These are phyloP conservation scores for Jaapia argillacea DNA, from an alignment of 768 basidiomycete genomes.

Conservation along the genomic window DNA sequence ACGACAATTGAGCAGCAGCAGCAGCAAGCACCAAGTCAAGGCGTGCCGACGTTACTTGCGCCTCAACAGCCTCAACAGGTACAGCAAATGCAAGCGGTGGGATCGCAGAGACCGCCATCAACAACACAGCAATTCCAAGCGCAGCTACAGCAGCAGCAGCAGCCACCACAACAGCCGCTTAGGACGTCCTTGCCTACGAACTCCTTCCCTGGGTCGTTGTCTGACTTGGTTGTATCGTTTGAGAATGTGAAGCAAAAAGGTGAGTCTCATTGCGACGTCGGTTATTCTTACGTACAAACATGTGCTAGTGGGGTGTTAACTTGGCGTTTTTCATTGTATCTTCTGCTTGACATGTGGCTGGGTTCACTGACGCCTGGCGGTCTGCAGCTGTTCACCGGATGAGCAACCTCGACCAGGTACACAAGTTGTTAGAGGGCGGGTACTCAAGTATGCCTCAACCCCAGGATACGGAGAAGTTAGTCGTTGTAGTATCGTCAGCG, in stretches of 20 bases:
- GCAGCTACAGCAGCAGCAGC: constrained; percentile 24
- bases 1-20: constrained; percentile 1
- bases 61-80: constrained; percentile 4
- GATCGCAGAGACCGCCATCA: constrained; percentile 42
- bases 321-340: too few species aligned
- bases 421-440: constrained; percentile 90
- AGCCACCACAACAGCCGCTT: constrained; percentile 27
- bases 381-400: constrained; percentile 63
- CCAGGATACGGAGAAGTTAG: constrained; percentile 87
- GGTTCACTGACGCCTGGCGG: constrained; percentile 4
- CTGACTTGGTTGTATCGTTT: constrained; percentile 89
- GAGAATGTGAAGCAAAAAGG: constrained; percentile 97
- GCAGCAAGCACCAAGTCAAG: neutral
- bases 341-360: neutral
- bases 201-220: constrained; percentile 70
- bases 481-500: constrained; percentile 3
- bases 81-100: constrained; percentile 2
- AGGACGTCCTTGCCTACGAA: constrained; percentile 25
- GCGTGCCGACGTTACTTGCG: constrained; percentile 4
- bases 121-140: constrained; percentile 32
- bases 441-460: constrained; percentile 85
- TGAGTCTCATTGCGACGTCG: too few species aligned
- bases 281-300: neutral
- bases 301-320: neutral
- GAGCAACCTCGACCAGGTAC: constrained; percentile 81